Conservation (phyloP, 192 early-diverging fungal genomes). For the Coemansia sp. region DNA sequence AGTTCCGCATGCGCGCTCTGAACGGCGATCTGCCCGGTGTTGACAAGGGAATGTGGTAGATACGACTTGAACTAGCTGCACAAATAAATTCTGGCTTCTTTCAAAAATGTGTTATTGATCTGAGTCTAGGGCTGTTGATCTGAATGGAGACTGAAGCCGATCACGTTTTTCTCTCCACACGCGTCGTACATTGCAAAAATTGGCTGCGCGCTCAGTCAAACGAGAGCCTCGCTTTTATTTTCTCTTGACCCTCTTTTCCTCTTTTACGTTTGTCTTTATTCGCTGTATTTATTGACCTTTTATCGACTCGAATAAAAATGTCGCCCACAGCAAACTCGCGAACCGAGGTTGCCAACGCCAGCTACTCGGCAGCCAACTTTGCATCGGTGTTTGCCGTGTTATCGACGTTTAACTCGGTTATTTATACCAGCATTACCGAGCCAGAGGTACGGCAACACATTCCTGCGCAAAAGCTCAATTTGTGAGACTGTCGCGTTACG, state of each 20-base stretch:
- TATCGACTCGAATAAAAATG: conserved; percentile 12
- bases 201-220: neutral
- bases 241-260: neutral
- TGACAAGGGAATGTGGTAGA: conserved; percentile 77
- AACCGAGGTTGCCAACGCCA: conserved; percentile 28
- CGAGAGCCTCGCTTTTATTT: neutral
- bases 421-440: conserved; percentile 27
- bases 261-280: neutral
- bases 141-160: no score
- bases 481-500: neutral
- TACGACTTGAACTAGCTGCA: neutral
- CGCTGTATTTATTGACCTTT: neutral
- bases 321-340: conserved; percentile 36
- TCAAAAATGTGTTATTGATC: neutral
- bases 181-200: neutral
- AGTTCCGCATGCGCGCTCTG: conserved; percentile 77
- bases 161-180: neutral
- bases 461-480: neutral
- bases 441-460: conserved; percentile 38
- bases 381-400: conserved; percentile 40
- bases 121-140: neutral
- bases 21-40: conserved; percentile 80
- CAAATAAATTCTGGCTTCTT: neutral
- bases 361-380: conserved; percentile 44
- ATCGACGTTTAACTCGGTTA: conserved; percentile 24